Base-by-base conservation (phyloP, 768 basidiomycete genomes). In the Megacollybia marginata region DNA sequence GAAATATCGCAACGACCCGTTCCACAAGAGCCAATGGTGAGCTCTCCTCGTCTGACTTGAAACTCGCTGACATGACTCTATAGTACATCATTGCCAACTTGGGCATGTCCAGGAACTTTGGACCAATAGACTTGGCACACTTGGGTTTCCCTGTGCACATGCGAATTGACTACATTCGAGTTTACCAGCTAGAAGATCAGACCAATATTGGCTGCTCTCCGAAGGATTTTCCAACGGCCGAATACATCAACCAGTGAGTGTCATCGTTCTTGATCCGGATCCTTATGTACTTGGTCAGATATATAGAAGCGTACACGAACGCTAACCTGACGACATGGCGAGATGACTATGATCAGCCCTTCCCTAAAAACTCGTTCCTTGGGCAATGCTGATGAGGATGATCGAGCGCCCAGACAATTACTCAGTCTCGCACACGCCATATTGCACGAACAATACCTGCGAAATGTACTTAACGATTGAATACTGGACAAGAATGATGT, bases 21-120 rank as follows among this genome's bases (percentile, higher is more conserved):
- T 12, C 71, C 85, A 2, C 72, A 75, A 48, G 85, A 87, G 58
- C 85, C 85, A n/a, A 82, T 85, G 80, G 79, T 82, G 70, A 12
- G 44, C 44, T 16, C 15, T 59, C 59, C 59, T 16, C 13, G 1
- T 49, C 34, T 12, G 11, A 11, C 18, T 42, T 60, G 62, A 18
- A 44, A 38, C 47, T n/a, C 31, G 3, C n/a, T 47, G 15, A n/a
- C 23, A 47, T 15, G n/a, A n/a, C 33, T 19, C 23, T 9, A 45
- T 23, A 76, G 74, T 76, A 76, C 33, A 65, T 81, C 57, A 67
- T 80, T 47, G 65, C 67, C 44, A 76, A 79, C 47, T 63, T 78
- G 19, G 79, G 77, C 48, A 69, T 80, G 51, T 77, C 75, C 4
- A 47, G 61, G 47, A 74, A 68, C 58, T 81, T 81, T 62, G 79